These are phyloP conservation scores for Candida sakaeoensis DNA, from an alignment of 805 yeast genomes.

Conservation along the genomic window DNA sequence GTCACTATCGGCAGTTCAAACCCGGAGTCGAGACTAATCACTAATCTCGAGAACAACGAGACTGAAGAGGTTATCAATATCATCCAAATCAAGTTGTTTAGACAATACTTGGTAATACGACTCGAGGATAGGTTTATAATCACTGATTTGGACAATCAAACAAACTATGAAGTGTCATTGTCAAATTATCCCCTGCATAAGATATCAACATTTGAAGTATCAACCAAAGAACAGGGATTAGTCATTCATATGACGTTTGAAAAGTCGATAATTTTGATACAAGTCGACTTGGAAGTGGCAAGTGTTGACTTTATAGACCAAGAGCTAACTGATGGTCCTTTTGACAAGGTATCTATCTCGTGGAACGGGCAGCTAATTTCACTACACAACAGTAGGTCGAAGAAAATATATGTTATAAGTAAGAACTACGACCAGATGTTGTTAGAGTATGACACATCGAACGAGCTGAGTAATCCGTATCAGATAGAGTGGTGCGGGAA, in stretches of 20 bases:
- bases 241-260: constrained; percentile 24
- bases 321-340: constrained; percentile 48
- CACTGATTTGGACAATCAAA: constrained; percentile 36
- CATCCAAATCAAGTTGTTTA: constrained; percentile 28
- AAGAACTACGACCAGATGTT: constrained; percentile 42
- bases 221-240: constrained; percentile 12
- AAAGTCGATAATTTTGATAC: constrained; percentile 23
- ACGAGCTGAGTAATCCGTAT: constrained; percentile 35
- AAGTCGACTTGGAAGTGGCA: constrained; percentile 19
- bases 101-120: constrained; percentile 42
- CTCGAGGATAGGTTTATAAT: constrained; percentile 31
- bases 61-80: constrained; percentile 27
- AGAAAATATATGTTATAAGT: constrained; percentile 49
- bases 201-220: constrained; percentile 20
- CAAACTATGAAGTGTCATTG: constrained; percentile 36
- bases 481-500: constrained; percentile 80
- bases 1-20: no score
- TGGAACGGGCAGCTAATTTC: constrained; percentile 59
- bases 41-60: constrained; percentile 30
- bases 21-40: constrained; percentile 17
- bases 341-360: constrained; percentile 39
- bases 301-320: constrained; percentile 32
- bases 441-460: constrained; percentile 42
- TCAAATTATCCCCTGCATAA: constrained; percentile 16
- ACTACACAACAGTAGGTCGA: constrained; percentile 31